phyloP scores from a whole-genome alignment of 352 stramenopile genomes.

The Phytophthora litchii region DNA sequence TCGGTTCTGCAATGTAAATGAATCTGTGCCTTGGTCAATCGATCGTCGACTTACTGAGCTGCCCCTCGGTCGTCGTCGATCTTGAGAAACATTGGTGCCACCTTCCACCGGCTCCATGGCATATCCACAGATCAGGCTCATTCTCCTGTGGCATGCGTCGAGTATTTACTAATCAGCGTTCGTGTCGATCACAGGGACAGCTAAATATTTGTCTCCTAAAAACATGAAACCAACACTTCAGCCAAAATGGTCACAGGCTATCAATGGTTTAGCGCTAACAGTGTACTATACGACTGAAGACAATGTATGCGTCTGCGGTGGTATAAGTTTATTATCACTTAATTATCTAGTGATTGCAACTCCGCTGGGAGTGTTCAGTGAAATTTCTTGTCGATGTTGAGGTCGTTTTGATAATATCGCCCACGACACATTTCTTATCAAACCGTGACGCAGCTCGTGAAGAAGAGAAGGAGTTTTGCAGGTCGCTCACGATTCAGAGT shows the following conservation, averaged over 20 bases:
- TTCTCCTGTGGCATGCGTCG: not conserved
- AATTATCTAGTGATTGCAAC: too few relatives aligned
- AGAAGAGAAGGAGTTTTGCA: too few relatives aligned
- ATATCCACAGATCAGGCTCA: conserved; percentile 41
- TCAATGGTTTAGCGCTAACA: too few relatives aligned
- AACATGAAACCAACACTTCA: not conserved
- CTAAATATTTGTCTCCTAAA: not conserved
- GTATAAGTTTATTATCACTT: too few relatives aligned
- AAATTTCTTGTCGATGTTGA: too few relatives aligned
- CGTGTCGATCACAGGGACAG: not conserved
- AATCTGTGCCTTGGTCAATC: conserved; percentile 12
- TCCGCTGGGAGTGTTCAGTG: too few relatives aligned
- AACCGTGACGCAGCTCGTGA: too few relatives aligned
- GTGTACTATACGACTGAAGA: too few relatives aligned
- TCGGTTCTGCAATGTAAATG: conserved; percentile 23
- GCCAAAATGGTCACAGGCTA: not conserved
- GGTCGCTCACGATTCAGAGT: too few relatives aligned
- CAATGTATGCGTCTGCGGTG: too few relatives aligned
- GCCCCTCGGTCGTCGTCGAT: conserved; percentile 16
- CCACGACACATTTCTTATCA: too few relatives aligned
- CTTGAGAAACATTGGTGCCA: conserved; percentile 4
- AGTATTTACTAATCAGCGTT: not conserved
- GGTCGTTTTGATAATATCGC: too few relatives aligned
- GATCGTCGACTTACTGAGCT: conserved; percentile 25
- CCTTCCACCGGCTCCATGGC: conserved; percentile 14